Evolutionary conservation across 495 filamentous ascomycete genomes (phyloP).

Genomic region (Xylaria grammica): DNA sequence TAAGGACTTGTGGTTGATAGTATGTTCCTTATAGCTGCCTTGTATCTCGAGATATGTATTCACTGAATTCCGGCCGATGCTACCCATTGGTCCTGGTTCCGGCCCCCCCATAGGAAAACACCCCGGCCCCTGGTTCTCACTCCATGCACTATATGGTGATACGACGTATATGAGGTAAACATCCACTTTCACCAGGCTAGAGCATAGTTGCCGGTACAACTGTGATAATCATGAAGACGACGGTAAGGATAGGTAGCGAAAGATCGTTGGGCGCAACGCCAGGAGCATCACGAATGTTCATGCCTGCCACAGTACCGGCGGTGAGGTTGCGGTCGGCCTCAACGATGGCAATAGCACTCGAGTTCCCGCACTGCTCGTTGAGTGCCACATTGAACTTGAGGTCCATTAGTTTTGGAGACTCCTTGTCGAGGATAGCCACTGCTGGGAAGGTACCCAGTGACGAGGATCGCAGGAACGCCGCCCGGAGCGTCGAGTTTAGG

Average conservation of each 20-base stretch:
- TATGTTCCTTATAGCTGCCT: not conserved
- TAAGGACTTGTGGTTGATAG: not conserved
- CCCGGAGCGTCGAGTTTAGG: conserved; percentile 38
- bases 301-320: conserved; percentile 29
- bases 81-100: not conserved
- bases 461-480: conserved; percentile 37
- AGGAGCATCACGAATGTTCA: conserved; percentile 19
- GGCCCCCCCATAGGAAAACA: not conserved
- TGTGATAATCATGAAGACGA: conserved; percentile 11
- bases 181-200: not conserved
- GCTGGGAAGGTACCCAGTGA: conserved; percentile 34
- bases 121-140: not conserved
- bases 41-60: not conserved
- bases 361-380: conserved; percentile 40
- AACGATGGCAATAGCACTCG: conserved; percentile 32
- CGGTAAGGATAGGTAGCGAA: conserved; percentile 6
- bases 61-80: not conserved
- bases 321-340: conserved; percentile 41
- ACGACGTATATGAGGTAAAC: not conserved
- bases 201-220: conserved; percentile 8
- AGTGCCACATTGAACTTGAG: conserved; percentile 33
- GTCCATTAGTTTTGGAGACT: conserved; percentile 28
- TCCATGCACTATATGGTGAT: not conserved
- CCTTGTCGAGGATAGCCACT: conserved; percentile 35
- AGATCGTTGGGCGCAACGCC: conserved; percentile 11